These are phyloP conservation scores for Acrocalymma vagum DNA, from an alignment of 2,329 filamentous ascomycete species.

Conservation along the genomic window DNA sequence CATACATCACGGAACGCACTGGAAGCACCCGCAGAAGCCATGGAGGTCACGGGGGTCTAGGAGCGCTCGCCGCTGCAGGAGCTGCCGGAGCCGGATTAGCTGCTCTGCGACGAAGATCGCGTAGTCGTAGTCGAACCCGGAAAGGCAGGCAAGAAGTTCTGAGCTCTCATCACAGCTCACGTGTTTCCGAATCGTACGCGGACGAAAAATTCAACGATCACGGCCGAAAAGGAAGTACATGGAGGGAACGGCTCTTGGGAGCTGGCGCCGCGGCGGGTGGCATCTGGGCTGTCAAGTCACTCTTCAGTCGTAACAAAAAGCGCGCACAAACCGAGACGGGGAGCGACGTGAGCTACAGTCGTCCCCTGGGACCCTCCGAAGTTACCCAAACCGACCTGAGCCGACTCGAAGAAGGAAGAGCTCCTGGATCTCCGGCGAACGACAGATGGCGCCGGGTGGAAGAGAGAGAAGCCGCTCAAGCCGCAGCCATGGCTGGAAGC, in stretches of 20 bases:
- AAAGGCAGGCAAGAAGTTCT: slow-evolving; percentile 38
- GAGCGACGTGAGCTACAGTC: slow-evolving; percentile 62
- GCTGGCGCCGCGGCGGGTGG: slow-evolving; percentile 53
- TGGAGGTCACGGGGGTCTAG: slow-evolving; percentile 48
- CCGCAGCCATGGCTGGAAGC: slow-evolving; percentile 58
- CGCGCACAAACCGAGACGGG: slow-evolving; percentile 56
- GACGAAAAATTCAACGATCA: slow-evolving; percentile 54
- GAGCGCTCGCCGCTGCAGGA: slow-evolving; percentile 62
- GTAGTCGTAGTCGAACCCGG: slow-evolving; percentile 49
- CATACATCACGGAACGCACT: slow-evolving; percentile 65
- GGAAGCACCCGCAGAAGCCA: slow-evolving; percentile 51
- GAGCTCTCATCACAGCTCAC: slow-evolving; percentile 46
- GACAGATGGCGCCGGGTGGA: slow-evolving; percentile 47
- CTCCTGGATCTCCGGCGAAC: slow-evolving; percentile 55
- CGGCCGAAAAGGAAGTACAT: slow-evolving; percentile 44
- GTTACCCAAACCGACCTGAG: slow-evolving; percentile 58
- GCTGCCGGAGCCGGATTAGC: slow-evolving; percentile 67
- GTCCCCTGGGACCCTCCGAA: slow-evolving; percentile 58
- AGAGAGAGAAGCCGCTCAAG: slow-evolving; percentile 48
- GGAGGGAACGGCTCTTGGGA: slow-evolving; percentile 56
- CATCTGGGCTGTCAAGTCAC: slow-evolving; percentile 59
- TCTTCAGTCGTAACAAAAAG: slow-evolving; percentile 64
- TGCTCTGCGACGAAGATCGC: slow-evolving; percentile 55
- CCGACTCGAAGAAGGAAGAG: slow-evolving; percentile 63
- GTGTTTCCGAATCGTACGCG: slow-evolving; percentile 32